Evolutionary conservation across 257 asterid genomes (phyloP).

Genomic region (Primulina tabacum): DNA sequence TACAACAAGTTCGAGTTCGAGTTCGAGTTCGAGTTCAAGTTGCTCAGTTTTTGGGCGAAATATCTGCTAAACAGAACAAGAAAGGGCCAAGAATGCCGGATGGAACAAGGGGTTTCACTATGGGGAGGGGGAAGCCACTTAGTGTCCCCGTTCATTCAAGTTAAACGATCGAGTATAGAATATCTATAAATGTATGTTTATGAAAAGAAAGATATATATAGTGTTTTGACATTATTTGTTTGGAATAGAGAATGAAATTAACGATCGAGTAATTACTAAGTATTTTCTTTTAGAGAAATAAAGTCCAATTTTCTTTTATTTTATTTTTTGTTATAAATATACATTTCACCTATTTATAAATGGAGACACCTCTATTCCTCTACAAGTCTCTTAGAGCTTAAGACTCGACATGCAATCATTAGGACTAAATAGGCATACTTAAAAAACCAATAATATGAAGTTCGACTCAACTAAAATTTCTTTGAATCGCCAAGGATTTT

Average conservation of each 20-base stretch:
- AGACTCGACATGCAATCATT: too few relatives aligned
- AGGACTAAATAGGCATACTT: too few relatives aligned
- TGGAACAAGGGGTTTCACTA: conserved; percentile 88
- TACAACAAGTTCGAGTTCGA: conserved; percentile 42
- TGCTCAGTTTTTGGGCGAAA: conserved; percentile 36
- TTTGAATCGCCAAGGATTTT: too few relatives aligned
- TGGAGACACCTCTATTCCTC: too few relatives aligned
- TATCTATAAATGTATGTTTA: background rate
- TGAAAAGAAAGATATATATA: background rate
- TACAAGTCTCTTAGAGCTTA: too few relatives aligned
- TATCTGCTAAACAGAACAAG: conserved; percentile 30
- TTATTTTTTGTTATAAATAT: too few relatives aligned
- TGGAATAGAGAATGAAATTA: background rate
- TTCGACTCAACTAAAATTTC: too few relatives aligned
- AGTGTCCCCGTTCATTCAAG: conserved; percentile 33
- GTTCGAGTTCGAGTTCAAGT: conserved; percentile 32
- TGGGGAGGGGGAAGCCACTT: conserved; percentile 92
- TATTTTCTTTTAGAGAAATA: background rate
- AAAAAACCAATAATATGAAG: too few relatives aligned
- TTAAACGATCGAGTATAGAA: background rate
- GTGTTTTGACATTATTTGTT: background rate
- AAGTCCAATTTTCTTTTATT: too few relatives aligned
- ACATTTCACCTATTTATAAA: too few relatives aligned
- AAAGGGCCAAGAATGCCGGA: conserved; percentile 98
- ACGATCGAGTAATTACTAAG: too few relatives aligned